A percentile compares a stretch with the other conserved stretches of the same genome.
phyloP scores from a whole-genome alignment of 176 grass and related monocot genomes.

The Coix lacrymajobi region DNA sequence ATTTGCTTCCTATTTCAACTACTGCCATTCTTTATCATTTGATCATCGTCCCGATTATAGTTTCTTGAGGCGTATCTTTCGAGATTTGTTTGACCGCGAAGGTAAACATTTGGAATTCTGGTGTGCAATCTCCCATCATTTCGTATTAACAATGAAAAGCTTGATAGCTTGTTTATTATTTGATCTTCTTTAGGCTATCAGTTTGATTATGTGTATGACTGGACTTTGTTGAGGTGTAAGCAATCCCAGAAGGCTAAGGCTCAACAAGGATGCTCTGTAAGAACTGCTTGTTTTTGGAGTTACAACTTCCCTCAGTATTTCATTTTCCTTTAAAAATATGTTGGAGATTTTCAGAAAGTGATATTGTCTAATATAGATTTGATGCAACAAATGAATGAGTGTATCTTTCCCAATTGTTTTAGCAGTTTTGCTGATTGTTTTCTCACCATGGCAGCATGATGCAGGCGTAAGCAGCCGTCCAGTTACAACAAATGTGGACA shows the following conservation, averaged over 20 bases:
- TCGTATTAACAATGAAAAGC: neutral
- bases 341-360: neutral
- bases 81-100: slow-evolving; percentile 57
- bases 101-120: slow-evolving; percentile 31
- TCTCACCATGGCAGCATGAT: slow-evolving; percentile 39
- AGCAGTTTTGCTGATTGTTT: neutral
- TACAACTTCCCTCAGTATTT: neutral
- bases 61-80: slow-evolving; percentile 46
- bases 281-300: neutral
- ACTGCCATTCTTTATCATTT: slow-evolving; percentile 59
- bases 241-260: slow-evolving; percentile 52
- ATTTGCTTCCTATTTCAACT: slow-evolving; percentile 66
- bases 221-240: slow-evolving; percentile 61
- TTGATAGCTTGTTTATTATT: slow-evolving; percentile 10
- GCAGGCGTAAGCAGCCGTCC: slow-evolving; percentile 39
- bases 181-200: slow-evolving; percentile 32
- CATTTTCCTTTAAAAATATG: neutral
- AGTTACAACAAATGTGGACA: slow-evolving; percentile 22
- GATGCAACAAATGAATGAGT: neutral
- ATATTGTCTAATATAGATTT: slow-evolving; percentile 12
- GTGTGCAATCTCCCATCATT: neutral
- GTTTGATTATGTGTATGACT: slow-evolving; percentile 69
- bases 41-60: slow-evolving; percentile 64
- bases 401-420: neutral
- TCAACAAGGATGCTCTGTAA: slow-evolving; percentile 39